phyloP scores from a whole-genome alignment of 768 basidiomycete genomes.

The Termitomyces bulborhizus region DNA sequence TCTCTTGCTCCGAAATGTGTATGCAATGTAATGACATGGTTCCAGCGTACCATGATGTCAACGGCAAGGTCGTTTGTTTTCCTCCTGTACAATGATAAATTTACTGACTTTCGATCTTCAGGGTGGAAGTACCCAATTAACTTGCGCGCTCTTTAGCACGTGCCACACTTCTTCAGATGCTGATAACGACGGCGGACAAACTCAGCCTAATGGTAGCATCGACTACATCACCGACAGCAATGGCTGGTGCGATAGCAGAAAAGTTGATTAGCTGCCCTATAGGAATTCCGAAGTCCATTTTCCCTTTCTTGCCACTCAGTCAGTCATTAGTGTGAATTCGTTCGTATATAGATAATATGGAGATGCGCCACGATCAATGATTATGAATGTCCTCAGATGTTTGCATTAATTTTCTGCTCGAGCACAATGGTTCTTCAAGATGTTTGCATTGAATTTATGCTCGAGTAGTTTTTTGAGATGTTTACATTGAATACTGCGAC shows the following conservation, averaged over 20 bases:
- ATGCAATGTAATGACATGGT: background rate
- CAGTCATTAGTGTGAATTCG: background rate
- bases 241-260: slow-evolving; percentile 32
- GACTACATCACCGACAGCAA: slow-evolving; percentile 35
- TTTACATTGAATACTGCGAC: no score
- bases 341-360: background rate
- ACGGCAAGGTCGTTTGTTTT: slow-evolving; percentile 28
- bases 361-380: no score
- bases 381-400: no score
- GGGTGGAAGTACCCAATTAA: slow-evolving; percentile 36
- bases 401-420: no score
- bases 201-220: slow-evolving; percentile 33
- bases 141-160: slow-evolving; percentile 33
- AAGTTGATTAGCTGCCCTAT: background rate
- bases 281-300: no score
- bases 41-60: slow-evolving; percentile 39
- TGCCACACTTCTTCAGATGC: slow-evolving; percentile 33
- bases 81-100: slow-evolving; percentile 2
- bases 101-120: slow-evolving; percentile 7
- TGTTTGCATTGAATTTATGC: no score
- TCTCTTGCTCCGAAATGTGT: background rate
- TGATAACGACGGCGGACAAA: slow-evolving; percentile 36
- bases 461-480: no score
- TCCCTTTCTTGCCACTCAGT: background rate
- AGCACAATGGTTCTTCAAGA: no score